Conservation (phyloP, 257 asterid genomes). For the Salvia miltiorrhiza region DNA sequence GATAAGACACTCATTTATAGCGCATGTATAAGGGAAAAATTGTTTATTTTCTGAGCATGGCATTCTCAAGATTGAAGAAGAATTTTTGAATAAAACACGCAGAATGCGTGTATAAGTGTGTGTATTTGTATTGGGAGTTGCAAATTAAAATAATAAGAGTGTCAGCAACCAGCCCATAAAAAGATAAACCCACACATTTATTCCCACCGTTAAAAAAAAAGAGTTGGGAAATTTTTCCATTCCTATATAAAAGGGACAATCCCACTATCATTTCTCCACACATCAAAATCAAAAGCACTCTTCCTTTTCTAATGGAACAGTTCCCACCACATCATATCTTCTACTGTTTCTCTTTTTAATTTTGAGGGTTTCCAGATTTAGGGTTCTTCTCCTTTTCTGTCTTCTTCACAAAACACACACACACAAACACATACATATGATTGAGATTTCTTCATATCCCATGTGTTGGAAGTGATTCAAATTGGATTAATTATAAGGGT, state of each 20-base stretch:
- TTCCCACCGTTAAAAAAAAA: constrained; percentile 25
- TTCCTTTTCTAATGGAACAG: constrained; percentile 38
- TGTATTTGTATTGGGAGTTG: neutral
- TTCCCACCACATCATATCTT: neutral
- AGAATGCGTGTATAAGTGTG: neutral
- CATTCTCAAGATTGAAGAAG: constrained; percentile 16
- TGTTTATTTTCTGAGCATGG: neutral
- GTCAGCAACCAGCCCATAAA: constrained; percentile 21
- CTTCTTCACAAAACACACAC: neutral
- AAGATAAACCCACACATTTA: constrained; percentile 30
- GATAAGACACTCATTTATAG: neutral
- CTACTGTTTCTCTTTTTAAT: neutral
- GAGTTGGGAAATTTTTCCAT: neutral
- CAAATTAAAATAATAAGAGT: neutral
- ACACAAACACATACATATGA: neutral
- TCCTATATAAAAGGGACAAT: constrained; percentile 30
- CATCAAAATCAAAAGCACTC: constrained; percentile 22
- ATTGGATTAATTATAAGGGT: neutral
- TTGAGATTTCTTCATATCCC: neutral
- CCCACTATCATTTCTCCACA: constrained; percentile 20
- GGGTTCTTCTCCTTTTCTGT: constrained; percentile 13
- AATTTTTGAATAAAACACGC: neutral
- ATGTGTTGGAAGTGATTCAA: neutral
- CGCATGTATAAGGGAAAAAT: neutral
- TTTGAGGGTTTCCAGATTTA: constrained; percentile 12